Conservation (phyloP, 208 protist species). For the Crithidia bombi region DNA sequence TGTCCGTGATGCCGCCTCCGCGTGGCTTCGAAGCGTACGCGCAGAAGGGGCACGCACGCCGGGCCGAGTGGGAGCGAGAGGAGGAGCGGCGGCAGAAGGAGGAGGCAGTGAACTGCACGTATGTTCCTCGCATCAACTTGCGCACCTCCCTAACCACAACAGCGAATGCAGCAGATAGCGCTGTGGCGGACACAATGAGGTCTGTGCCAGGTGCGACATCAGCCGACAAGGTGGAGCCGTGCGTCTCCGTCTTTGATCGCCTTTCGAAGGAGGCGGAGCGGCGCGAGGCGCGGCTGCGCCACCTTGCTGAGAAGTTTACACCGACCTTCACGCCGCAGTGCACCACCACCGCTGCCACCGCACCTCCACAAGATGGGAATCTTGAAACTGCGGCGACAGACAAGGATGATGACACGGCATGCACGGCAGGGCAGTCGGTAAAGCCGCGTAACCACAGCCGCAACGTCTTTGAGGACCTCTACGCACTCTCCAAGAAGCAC, state of each 20-base stretch:
- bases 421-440: background rate
- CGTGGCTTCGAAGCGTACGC: constrained; percentile 28
- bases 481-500: constrained; percentile 4
- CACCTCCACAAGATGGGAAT: background rate
- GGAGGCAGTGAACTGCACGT: constrained; percentile 25
- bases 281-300: constrained; percentile 26
- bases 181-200: too few relatives aligned
- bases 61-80: constrained; percentile 17
- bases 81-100: constrained; percentile 20
- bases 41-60: constrained; percentile 22
- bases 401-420: background rate
- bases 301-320: constrained; percentile 20
- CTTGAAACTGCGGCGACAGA: background rate
- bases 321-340: constrained; percentile 29
- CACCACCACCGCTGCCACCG: constrained; percentile 2
- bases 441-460: background rate
- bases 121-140: constrained; percentile 21
- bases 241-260: constrained; percentile 23
- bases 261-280: constrained; percentile 10
- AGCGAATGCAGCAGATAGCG: background rate
- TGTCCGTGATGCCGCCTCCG: constrained; percentile 22
- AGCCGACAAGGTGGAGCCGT: background rate
- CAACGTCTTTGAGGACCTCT: constrained; percentile 19
- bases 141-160: background rate
- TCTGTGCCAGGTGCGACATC: background rate